A percentile compares a stretch with the other conserved stretches of the same genome.
phyloP scores from a whole-genome alignment of 176 grass and related monocot species.

The Dendrocalamus sinicus region DNA sequence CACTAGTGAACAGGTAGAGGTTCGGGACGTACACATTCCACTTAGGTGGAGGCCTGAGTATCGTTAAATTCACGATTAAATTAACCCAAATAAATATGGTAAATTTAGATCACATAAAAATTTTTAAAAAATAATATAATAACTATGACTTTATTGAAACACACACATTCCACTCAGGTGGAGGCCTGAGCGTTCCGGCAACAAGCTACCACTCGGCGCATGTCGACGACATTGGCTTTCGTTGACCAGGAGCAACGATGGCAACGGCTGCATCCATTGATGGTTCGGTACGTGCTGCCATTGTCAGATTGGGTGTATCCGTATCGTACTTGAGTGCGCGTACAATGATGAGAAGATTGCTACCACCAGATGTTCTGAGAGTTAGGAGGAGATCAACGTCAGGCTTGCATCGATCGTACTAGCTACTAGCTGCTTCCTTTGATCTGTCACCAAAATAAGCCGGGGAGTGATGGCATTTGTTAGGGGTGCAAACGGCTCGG shows the following conservation, averaged over 20 bases:
- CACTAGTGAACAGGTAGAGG: no score
- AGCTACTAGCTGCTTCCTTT: conserved; percentile 10
- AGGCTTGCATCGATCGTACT: not conserved
- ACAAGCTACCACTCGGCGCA: not conserved
- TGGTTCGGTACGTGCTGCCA: not conserved
- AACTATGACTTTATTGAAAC: no score
- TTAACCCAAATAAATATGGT: fast-evolving
- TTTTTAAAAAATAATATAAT: no score
- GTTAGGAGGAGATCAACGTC: no score
- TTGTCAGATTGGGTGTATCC: not conserved
- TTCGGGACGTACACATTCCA: no score
- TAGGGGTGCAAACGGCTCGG: no score
- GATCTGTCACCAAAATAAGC: conserved; percentile 26
- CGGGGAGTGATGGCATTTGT: not conserved
- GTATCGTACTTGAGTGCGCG: not conserved
- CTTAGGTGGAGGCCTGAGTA: no score
- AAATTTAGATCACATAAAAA: no score
- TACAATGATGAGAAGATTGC: not conserved
- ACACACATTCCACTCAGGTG: no score
- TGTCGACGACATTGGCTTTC: not conserved
- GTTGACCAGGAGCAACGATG: not conserved
- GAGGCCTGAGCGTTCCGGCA: conserved; percentile 4
- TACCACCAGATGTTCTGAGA: no score
- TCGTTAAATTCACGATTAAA: no score
- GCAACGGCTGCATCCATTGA: not conserved